Evolutionary conservation across 2,329 filamentous ascomycete species (phyloP), one percentile per base, ranked within the genome.

Genomic region (Microsporum ferrugineum): DNA sequence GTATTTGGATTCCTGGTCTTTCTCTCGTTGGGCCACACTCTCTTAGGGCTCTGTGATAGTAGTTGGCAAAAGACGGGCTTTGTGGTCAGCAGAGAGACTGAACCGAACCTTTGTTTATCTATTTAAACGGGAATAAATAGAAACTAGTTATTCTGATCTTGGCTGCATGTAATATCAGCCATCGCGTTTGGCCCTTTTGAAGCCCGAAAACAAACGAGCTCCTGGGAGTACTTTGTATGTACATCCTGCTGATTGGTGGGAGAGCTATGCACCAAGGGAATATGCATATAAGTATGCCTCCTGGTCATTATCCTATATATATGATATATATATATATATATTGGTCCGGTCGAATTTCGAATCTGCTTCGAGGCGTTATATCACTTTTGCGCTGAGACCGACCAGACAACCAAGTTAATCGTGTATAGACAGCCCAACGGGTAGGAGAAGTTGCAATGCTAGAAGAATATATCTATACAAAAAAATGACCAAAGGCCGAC

Each of bases 111-210:
- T 31, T 51, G 23, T 51, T 31, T 14, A 29, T 29, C 14, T 51
- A 33, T 51, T 29, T 29, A 29, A 29, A 8, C 7, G 27, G 23
- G 23, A 33, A 51, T 27, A 31, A 51, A 29, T 31, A 51, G 45
- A 51, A 51, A 51, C 45, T 29, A 51, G 45, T 31, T 51, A 31
- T 41, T 12, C 60, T 58, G n/a, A 71, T 60, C 0, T 68, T 62
- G 0, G 71, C 72, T 69, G 60, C 38, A 10, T 14, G 17, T 43
- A 14, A 6, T 43, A 29, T 2, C 36, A 60, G 47, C 31, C 47
- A 47, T 31, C 47, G 34, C 10, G 5, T 5, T 4, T 45, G 38
- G 17, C 17, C 39, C 8, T 12, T 51, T 51, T 51, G 45, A 7
- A 51, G 45, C 45, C 34, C 34, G 34, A 23, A 12, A 29, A 12